Conservation (phyloP, 1,284 basidiomycete species). For the Coniferiporia weirii region DNA sequence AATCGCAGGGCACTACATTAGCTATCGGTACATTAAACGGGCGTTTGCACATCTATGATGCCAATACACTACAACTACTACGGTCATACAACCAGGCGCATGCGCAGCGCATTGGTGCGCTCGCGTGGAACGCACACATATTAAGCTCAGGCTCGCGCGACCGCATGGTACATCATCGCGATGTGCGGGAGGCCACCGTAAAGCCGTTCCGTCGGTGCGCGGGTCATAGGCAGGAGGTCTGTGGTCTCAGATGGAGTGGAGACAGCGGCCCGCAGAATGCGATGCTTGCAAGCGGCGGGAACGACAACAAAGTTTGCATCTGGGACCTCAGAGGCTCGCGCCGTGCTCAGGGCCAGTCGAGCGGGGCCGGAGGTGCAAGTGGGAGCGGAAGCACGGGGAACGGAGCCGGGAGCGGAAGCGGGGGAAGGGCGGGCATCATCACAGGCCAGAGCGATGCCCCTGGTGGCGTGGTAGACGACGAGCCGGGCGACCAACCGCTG, state of each 20-base stretch:
- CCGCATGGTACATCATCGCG: constrained; percentile 86
- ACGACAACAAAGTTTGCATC: constrained; percentile 97
- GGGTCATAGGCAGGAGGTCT: constrained; percentile 93
- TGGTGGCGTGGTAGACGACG: constrained; percentile 29
- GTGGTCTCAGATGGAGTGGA: constrained; percentile 90
- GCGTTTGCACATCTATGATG: constrained; percentile 91
- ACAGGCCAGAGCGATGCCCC: not conserved
- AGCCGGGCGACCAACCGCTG: constrained; percentile 58
- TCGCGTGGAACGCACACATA: constrained; percentile 92
- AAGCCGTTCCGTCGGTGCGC: constrained; percentile 75
- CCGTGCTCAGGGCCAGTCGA: constrained; percentile 34
- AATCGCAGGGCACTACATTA: constrained; percentile 71
- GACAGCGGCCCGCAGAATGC: constrained; percentile 53
- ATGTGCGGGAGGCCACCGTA: constrained; percentile 71
- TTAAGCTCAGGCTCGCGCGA: constrained; percentile 92
- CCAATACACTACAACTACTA: constrained; percentile 68
- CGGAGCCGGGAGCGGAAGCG: not conserved
- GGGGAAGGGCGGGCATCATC: not conserved
- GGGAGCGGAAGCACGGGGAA: constrained; percentile 24
- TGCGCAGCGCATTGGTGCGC: constrained; percentile 81
- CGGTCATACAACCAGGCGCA: constrained; percentile 90
- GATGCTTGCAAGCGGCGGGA: constrained; percentile 90
- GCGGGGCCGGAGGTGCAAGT: constrained; percentile 23
- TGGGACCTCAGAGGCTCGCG: constrained; percentile 79
- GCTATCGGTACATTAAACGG: constrained; percentile 91